phyloP scores from a whole-genome alignment of 495 filamentous ascomycete genomes.

The Cairneyella variabilis region DNA sequence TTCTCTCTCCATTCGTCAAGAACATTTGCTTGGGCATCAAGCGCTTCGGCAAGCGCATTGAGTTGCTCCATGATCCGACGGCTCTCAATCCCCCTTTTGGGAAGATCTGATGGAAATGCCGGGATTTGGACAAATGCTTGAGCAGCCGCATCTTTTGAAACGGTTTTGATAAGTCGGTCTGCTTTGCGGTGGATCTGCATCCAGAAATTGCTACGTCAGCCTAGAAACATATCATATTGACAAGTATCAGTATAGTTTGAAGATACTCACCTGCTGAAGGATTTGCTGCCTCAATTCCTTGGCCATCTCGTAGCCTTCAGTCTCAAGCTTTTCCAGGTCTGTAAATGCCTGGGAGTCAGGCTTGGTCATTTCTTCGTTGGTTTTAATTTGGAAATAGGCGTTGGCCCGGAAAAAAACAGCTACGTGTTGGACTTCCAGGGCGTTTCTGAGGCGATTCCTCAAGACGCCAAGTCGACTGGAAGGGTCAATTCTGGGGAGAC shows the following conservation, averaged over 20 bases:
- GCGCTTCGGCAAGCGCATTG: constrained; percentile 44
- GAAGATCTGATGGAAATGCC: constrained; percentile 41
- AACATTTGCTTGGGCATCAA: constrained; percentile 66
- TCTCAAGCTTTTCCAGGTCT: constrained; percentile 63
- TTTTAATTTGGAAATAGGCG: constrained; percentile 77
- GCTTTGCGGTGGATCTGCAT: constrained; percentile 22
- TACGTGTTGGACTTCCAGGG: constrained; percentile 77
- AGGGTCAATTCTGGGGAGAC: constrained; percentile 23
- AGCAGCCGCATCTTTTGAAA: constrained; percentile 37
- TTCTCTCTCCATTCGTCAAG: constrained; percentile 70
- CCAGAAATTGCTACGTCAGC: background rate
- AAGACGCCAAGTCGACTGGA: constrained; percentile 47
- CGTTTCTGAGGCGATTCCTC: constrained; percentile 60
- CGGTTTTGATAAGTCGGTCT: constrained; percentile 43
- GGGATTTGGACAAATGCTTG: constrained; percentile 64
- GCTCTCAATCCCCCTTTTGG: constrained; percentile 60
- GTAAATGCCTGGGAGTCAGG: constrained; percentile 64
- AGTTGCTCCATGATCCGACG: constrained; percentile 53
- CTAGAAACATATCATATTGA: background rate
- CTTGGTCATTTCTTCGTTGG: constrained; percentile 52
- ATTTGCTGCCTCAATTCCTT: constrained; percentile 76
- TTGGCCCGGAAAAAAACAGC: constrained; percentile 83
- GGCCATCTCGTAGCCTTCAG: constrained; percentile 67
- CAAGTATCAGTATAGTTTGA: background rate
- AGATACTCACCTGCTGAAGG: constrained; percentile 41